Percentiles rank a stretch among this genome's conserved stretches.
Conservation (phyloP, 164 flowering plant species). For the Saururus chinensis region DNA sequence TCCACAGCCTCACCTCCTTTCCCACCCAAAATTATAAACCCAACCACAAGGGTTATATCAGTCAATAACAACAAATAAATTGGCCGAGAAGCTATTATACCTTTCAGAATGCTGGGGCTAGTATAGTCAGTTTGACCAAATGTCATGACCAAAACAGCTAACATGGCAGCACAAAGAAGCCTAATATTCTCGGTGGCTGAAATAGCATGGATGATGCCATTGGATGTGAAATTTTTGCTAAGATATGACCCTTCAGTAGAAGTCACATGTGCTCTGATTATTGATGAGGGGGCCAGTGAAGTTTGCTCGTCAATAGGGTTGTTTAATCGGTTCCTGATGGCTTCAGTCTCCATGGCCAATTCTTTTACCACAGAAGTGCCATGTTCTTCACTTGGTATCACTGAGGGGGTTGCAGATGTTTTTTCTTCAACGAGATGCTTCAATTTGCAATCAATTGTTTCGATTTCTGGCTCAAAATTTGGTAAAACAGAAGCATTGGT, state of each 20-base stretch:
- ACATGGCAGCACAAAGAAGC: not conserved
- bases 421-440: not conserved
- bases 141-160: not conserved
- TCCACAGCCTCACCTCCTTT: not conserved
- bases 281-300: not conserved
- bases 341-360: not conserved
- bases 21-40: not conserved
- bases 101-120: not conserved
- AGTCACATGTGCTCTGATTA: not conserved
- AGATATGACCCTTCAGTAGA: not conserved
- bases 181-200: constrained; percentile 1
- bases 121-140: not conserved
- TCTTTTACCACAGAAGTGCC: not conserved
- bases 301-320: not conserved
- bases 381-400: not conserved
- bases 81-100: not conserved
- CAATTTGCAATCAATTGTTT: not conserved
- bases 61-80: not conserved
- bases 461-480: not conserved
- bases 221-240: not conserved
- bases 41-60: constrained; percentile 2
- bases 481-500: not conserved
- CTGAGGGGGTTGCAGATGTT: not conserved
- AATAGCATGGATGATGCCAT: not conserved
- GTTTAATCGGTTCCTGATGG: not conserved